A percentile compares a stretch with the other conserved stretches of the same genome.
Conservation (phyloP, 1,139 yeast genomes). For the Arxiozyma slooffiae region DNA sequence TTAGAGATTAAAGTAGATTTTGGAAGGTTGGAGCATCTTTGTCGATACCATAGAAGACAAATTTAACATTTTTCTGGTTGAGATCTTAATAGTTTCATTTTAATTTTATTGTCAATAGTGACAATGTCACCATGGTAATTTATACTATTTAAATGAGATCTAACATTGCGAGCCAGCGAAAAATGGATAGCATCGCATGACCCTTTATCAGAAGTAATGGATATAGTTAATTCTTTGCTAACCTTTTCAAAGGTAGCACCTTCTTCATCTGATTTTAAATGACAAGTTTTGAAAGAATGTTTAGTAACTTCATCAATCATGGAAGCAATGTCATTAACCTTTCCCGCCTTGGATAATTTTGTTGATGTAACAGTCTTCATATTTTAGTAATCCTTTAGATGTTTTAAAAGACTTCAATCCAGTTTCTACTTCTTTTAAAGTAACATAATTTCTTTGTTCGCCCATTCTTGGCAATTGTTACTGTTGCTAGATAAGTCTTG, state of each 20-base stretch:
- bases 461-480: background rate
- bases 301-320: conserved; percentile 72
- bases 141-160: conserved; percentile 51
- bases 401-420: conserved; percentile 96
- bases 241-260: background rate
- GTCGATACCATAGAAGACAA: conserved; percentile 84
- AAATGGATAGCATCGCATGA: conserved; percentile 98
- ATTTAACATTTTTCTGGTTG: conserved; percentile 56
- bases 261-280: conserved; percentile 24
- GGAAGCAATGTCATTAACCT: conserved; percentile 85
- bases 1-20: conserved; percentile 80
- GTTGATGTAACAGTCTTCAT: conserved; percentile 99
- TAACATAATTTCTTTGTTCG: conserved; percentile 73
- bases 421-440: conserved; percentile 95
- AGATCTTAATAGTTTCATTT: conserved; percentile 79
- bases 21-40: conserved; percentile 90
- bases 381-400: conserved; percentile 97
- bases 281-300: conserved; percentile 52
- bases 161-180: conserved; percentile 82
- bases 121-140: conserved; percentile 69
- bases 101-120: conserved; percentile 89
- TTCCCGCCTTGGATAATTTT: conserved; percentile 90
- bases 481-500: background rate
- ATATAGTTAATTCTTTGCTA: conserved; percentile 62
- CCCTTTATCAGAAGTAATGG: conserved; percentile 94